Conservation (phyloP, 2,329 filamentous ascomycete species). For the Ramularia collo-cygni region DNA sequence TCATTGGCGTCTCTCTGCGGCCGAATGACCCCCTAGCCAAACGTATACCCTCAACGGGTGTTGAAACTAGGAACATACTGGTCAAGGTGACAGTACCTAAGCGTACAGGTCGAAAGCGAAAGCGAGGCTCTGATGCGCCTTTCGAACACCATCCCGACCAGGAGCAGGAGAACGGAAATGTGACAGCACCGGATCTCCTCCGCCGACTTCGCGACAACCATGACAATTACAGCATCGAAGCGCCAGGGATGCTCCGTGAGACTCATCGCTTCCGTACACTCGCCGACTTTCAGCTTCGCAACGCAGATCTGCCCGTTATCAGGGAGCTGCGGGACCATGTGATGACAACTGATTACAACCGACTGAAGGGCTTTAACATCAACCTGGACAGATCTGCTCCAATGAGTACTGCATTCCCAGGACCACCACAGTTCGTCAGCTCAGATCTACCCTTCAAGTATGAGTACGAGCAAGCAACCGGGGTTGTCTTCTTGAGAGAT, state of each 20-base stretch:
- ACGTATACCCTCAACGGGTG: conserved; percentile 69
- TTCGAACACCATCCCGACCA: conserved; percentile 15
- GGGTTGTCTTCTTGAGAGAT: conserved; percentile 57
- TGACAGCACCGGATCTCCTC: conserved; percentile 26
- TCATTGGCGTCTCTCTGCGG: conserved; percentile 65
- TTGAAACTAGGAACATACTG: conserved; percentile 72
- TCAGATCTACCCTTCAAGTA: conserved; percentile 41
- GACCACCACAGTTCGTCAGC: conserved; percentile 25
- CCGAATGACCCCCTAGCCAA: conserved; percentile 73
- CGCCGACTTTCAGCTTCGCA: conserved; percentile 66
- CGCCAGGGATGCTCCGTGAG: conserved; percentile 56
- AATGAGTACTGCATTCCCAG: conserved; percentile 46
- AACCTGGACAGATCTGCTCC: conserved; percentile 51
- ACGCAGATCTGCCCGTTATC: conserved; percentile 50
- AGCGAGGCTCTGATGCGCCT: conserved; percentile 64
- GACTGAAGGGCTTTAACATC: conserved; percentile 60
- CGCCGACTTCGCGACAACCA: conserved; percentile 25
- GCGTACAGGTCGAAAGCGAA: conserved; percentile 78
- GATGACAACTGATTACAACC: conserved; percentile 57
- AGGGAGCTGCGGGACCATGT: conserved; percentile 64
- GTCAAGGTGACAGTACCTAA: conserved; percentile 82
- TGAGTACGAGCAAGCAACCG: conserved; percentile 79
- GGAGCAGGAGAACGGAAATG: conserved; percentile 9
- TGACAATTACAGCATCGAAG: conserved; percentile 22
- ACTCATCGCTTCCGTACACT: conserved; percentile 83